phyloP scores from a whole-genome alignment of 1,284 basidiomycete genomes.

The Ustilago shanxiensis region DNA sequence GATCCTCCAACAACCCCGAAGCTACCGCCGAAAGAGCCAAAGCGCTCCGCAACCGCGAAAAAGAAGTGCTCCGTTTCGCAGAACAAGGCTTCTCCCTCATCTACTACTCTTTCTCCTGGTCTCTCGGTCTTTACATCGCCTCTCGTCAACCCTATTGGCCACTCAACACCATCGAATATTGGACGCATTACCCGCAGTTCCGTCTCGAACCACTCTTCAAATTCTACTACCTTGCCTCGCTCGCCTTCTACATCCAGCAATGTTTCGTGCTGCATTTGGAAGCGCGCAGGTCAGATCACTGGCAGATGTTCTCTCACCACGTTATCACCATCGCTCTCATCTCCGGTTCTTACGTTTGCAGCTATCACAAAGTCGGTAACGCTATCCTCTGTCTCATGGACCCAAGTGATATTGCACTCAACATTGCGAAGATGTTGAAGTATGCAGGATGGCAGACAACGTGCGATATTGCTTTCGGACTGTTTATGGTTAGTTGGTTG shows the following conservation, averaged over 20 bases:
- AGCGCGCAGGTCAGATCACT: constrained; percentile 88
- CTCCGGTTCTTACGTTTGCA: constrained; percentile 81
- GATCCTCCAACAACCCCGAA: constrained; percentile 10
- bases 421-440: constrained; percentile 88
- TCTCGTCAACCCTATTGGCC: constrained; percentile 78
- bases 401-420: constrained; percentile 88
- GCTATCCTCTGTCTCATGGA: constrained; percentile 93
- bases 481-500: constrained; percentile 73
- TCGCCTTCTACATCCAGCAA: constrained; percentile 94
- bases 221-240: constrained; percentile 79
- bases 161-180: constrained; percentile 79
- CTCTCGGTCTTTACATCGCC: constrained; percentile 85
- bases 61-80: constrained; percentile 85
- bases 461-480: constrained; percentile 82
- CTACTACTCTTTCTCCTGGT: constrained; percentile 83
- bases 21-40: constrained; percentile 31
- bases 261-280: constrained; percentile 91
- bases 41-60: constrained; percentile 71
- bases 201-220: constrained; percentile 76
- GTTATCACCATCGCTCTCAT: constrained; percentile 87
- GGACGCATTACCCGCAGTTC: constrained; percentile 85
- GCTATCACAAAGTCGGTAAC: constrained; percentile 88
- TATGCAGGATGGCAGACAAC: constrained; percentile 80
- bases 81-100: constrained; percentile 92
- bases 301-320: constrained; percentile 96